phyloP scores from a whole-genome alignment of 805 yeast species.

The Metschnikowia kunwiensis region DNA sequence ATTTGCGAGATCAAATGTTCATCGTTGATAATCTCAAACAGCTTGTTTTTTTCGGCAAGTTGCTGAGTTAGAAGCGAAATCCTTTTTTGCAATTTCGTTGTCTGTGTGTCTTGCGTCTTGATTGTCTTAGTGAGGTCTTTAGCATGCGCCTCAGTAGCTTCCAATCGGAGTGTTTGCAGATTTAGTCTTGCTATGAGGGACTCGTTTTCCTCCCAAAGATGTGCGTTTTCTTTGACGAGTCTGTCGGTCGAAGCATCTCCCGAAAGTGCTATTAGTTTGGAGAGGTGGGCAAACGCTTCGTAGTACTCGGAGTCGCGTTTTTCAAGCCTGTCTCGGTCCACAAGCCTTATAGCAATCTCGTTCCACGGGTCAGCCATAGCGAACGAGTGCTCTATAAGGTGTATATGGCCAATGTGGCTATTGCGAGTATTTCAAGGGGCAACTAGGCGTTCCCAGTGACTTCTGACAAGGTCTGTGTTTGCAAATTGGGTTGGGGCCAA shows the following conservation, averaged over 20 bases:
- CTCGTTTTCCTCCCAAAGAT: slow-evolving; percentile 22
- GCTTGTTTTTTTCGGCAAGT: slow-evolving; percentile 48
- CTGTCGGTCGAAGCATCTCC: slow-evolving; percentile 9
- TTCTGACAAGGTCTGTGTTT: too few relatives aligned
- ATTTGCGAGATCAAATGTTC: slow-evolving; percentile 61
- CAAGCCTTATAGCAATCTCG: slow-evolving; percentile 25
- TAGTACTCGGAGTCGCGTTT: slow-evolving; percentile 30
- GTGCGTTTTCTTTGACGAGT: slow-evolving; percentile 20
- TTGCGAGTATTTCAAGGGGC: too few relatives aligned
- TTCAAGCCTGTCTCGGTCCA: slow-evolving; percentile 32
- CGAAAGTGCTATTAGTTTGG: slow-evolving; percentile 13
- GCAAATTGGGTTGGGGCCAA: too few relatives aligned
- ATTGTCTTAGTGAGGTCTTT: slow-evolving; percentile 16
- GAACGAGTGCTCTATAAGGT: too few relatives aligned
- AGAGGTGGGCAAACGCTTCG: slow-evolving; percentile 33
- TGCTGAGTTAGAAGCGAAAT: slow-evolving; percentile 27
- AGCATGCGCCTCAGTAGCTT: slow-evolving; percentile 21
- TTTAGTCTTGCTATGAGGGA: slow-evolving; percentile 25
- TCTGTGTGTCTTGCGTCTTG: slow-evolving; percentile 10
- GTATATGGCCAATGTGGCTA: too few relatives aligned
- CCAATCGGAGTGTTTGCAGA: slow-evolving; percentile 25
- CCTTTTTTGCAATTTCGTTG: slow-evolving; percentile 11
- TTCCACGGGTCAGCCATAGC: slow-evolving; percentile 22
- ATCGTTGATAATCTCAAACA: slow-evolving; percentile 61
- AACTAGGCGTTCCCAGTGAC: too few relatives aligned